phyloP scores from a whole-genome alignment of 2,329 filamentous ascomycete species.

The Huntiella moniliformis region DNA sequence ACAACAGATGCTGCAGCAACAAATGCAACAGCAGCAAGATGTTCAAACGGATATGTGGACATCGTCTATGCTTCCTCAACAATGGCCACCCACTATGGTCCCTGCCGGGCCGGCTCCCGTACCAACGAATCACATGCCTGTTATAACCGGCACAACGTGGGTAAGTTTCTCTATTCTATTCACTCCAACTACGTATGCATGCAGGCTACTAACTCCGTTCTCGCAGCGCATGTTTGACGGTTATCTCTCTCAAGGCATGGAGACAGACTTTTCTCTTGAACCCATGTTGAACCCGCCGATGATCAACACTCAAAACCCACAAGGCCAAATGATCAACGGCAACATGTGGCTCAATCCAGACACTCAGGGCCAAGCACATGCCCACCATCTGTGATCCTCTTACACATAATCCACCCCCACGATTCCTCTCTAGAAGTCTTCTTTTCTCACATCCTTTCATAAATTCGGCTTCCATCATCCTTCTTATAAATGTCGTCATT shows the following conservation, averaged over 20 bases:
- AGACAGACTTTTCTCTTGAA: not conserved
- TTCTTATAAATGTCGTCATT: too few species aligned
- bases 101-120: too few species aligned
- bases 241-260: conserved; percentile 1
- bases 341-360: not conserved
- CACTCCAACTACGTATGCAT: too few species aligned
- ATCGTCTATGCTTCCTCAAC: not conserved
- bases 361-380: not conserved
- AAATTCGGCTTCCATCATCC: too few species aligned
- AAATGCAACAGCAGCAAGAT: not conserved
- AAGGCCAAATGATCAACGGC: too few species aligned
- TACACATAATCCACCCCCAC: too few species aligned
- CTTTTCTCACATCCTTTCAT: too few species aligned
- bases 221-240: conserved; percentile 4
- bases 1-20: not conserved
- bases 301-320: too few species aligned
- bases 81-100: too few species aligned
- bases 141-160: not conserved
- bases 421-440: too few species aligned
- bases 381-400: too few species aligned
- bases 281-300: not conserved
- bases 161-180: not conserved
- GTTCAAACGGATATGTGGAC: not conserved
- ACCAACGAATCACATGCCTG: not conserved
- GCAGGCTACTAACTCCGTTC: too few species aligned